A percentile compares a stretch with the other conserved stretches of the same genome.
Evolutionary conservation across 768 basidiomycete species (phyloP).

Genomic region (Boletus bicolor): DNA sequence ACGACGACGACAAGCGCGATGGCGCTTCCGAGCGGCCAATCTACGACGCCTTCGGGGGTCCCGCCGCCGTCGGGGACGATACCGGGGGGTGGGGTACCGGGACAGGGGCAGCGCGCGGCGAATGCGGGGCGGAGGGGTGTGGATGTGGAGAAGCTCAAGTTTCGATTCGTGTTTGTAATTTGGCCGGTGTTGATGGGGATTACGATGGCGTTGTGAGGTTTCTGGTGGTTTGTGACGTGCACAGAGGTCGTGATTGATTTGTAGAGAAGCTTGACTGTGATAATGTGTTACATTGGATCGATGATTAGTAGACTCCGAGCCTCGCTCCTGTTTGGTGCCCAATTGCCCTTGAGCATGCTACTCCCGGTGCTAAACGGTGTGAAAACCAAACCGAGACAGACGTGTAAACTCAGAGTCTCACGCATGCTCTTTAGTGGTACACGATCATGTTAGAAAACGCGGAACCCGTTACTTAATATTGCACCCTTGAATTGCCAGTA

Average conservation of each 20-base stretch:
- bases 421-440: neutral
- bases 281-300: too few species aligned
- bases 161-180: constrained; percentile 47
- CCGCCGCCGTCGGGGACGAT: constrained; percentile 11
- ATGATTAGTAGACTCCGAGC: too few species aligned
- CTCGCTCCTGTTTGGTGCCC: too few species aligned
- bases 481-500: neutral
- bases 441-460: neutral
- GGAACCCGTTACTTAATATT: too few species aligned
- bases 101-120: constrained; percentile 8
- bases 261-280: too few species aligned
- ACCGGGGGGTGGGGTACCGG: neutral
- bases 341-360: too few species aligned
- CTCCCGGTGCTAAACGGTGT: too few species aligned
- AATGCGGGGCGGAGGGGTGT: constrained; percentile 23
- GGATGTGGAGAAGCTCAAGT: constrained; percentile 39
- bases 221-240: too few species aligned
- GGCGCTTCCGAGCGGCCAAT: neutral
- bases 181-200: constrained; percentile 58
- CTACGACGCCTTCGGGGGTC: constrained; percentile 1
- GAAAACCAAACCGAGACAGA: too few species aligned
- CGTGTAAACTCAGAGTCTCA: too few species aligned
- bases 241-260: too few species aligned
- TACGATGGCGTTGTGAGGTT: constrained; percentile 48
- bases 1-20: neutral